Evolutionary conservation across 371 early-diverging fungal species (phyloP).

Genomic region (Mucor piriformis): DNA sequence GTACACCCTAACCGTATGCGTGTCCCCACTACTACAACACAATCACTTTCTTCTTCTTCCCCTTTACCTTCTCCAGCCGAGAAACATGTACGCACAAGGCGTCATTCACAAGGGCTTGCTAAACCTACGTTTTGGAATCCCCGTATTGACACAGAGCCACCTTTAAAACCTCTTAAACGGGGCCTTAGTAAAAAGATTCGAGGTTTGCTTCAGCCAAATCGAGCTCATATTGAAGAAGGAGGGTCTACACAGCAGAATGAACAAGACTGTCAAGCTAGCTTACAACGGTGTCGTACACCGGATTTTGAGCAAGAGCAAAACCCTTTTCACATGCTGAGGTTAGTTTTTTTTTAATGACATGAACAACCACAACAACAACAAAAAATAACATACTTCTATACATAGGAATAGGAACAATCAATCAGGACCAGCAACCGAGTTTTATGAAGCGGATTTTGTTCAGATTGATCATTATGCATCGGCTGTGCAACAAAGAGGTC

Average conservation of each 20-base stretch:
- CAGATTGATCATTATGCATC: conserved; percentile 60
- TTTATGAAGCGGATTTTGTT: no score
- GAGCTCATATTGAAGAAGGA: conserved; percentile 34
- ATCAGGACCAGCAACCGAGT: no score
- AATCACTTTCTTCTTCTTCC: background rate
- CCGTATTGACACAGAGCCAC: conserved; percentile 14
- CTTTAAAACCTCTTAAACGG: conserved; percentile 27
- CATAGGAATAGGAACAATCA: no score
- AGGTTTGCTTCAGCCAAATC: conserved; percentile 40
- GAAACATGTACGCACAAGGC: background rate
- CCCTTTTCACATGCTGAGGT: conserved; percentile 42
- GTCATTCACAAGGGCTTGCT: conserved; percentile 5
- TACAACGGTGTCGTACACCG: conserved; percentile 33
- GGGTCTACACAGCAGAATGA: conserved; percentile 29
- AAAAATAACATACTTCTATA: background rate
- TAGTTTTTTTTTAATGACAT: conserved; percentile 1
- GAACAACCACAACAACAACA: no score
- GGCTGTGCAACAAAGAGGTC: conserved; percentile 59
- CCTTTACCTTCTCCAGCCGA: background rate
- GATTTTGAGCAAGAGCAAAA: conserved; percentile 13
- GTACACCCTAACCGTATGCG: conserved; percentile 9
- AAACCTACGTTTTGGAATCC: conserved; percentile 49
- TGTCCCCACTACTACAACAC: background rate
- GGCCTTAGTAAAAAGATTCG: conserved; percentile 36
- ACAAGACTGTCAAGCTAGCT: conserved; percentile 21